These are phyloP conservation scores for Pinus albicaulis DNA, from an alignment of 75 land plant species.

Conservation along the genomic window DNA sequence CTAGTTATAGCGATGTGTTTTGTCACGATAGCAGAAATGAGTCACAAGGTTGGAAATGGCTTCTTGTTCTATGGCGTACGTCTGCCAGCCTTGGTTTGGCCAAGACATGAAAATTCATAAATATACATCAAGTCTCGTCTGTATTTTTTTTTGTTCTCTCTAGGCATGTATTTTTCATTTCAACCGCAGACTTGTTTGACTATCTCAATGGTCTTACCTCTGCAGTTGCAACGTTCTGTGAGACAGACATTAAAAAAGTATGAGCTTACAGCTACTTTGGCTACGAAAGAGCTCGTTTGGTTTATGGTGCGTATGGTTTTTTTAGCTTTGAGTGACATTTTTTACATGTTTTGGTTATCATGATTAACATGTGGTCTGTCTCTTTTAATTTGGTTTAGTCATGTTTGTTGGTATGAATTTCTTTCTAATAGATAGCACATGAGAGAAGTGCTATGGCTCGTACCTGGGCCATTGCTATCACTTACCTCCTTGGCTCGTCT, in stretches of 20 bases:
- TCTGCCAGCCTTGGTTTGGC: neutral
- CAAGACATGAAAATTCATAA: neutral
- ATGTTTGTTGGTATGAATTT: neutral
- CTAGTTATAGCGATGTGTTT: neutral
- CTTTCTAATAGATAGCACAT: neutral
- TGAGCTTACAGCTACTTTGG: constrained; percentile 47
- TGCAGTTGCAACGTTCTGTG: constrained; percentile 48
- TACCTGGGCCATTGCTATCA: too few relatives aligned
- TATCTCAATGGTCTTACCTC: neutral
- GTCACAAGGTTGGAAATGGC: neutral
- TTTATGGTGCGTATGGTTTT: constrained; percentile 45
- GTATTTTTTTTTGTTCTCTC: too few relatives aligned
- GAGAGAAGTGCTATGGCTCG: too few relatives aligned
- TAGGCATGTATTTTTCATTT: neutral
- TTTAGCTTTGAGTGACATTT: neutral
- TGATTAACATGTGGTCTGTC: neutral
- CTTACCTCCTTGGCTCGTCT: too few relatives aligned
- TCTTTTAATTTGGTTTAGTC: neutral
- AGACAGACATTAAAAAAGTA: constrained; percentile 31
- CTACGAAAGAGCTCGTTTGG: constrained; percentile 68
- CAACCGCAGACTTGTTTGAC: neutral
- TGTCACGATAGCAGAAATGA: neutral
- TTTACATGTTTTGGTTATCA: neutral
- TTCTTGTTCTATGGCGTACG: neutral
- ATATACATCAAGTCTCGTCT: neutral